Base-by-base conservation (phyloP, 1,139 yeast genomes). In the Blastobotrys apis region DNA sequence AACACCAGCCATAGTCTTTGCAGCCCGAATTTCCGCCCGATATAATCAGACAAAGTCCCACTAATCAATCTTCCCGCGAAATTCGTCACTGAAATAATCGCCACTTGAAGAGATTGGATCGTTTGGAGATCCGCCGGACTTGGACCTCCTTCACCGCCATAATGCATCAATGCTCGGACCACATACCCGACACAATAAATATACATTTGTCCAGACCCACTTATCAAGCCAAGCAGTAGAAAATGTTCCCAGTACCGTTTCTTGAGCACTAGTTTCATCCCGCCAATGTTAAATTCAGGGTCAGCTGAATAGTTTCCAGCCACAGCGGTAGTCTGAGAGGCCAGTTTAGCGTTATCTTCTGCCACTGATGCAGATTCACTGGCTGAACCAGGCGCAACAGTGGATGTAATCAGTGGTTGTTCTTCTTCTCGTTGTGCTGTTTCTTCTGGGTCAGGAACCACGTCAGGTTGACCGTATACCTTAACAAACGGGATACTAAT, bases 151-250 rank as follows among this genome's bases (percentile, higher is more conserved):
- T 63, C 56, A 33, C 62, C 55, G 44, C 67, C 68, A 41, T 61
- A 58, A 47, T 69, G 72, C 3, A 56, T 57, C 37, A 65, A 52
- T 2, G 86, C 83, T 46, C 78, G 74, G 17, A 82, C 74, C 23
- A 81, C 72, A 55, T 76, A 81, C 0, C 92, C 92, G 32, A 81
- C 77, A 3, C 84, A 76, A 57, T 75, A 80, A 26, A 84, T 83
- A 58, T 81, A 83, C 74, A 81, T 78, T 58, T 83, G 90, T 6
- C 90, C 90, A 46, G 79, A 69, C 4, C 87, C 84, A 56, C 82
- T 80, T 33, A 81, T 65, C 3, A 78, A 64, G 0, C 85, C 81
- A 44, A 82, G 65, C 13, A 80, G 67, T 5, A 74, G 33, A 53
- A 63, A 62, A 35, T 63, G 65, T 29, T 59, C 53, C 69, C 69